Conservation (phyloP, 176 grass and related monocot genomes). For the Juncus effusus region DNA sequence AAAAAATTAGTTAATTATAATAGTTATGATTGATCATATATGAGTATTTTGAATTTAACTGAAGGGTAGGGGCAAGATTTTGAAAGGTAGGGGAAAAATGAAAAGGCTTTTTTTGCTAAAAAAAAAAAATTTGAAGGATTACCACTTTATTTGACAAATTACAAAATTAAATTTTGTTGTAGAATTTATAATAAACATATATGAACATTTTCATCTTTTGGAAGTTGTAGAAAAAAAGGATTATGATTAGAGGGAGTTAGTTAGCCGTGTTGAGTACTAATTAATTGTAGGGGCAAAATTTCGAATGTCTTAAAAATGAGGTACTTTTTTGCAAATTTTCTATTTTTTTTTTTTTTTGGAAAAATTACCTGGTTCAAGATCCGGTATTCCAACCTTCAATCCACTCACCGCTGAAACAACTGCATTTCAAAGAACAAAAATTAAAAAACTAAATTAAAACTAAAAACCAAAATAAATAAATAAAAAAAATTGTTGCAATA, state of each 20-base stretch:
- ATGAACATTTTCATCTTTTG: no score
- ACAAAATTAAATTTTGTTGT: slow-evolving; percentile 3
- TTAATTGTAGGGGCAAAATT: no score
- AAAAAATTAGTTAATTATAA: no score
- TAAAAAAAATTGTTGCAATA: not conserved
- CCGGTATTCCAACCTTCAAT: slow-evolving; percentile 73
- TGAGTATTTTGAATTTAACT: no score
- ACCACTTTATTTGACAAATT: not conserved
- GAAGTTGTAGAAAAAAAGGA: no score
- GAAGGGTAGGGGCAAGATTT: not conserved
- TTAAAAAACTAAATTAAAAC: slow-evolving; percentile 9
- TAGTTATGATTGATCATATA: no score
- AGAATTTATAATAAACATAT: not conserved
- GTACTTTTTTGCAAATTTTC: not conserved
- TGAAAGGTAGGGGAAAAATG: not conserved
- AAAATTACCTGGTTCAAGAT: slow-evolving; percentile 61
- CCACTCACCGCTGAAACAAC: slow-evolving; percentile 88
- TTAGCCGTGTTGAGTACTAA: no score
- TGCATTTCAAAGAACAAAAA: slow-evolving; percentile 39
- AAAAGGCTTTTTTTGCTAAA: no score
- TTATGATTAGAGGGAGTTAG: no score
- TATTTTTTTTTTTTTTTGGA: slow-evolving; percentile 2
- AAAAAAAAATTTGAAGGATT: not conserved
- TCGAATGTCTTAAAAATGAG: no score
- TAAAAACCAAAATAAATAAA: slow-evolving; percentile 3